Base-by-base conservation (phyloP, 441 rosid species). In the Euphorbia corollata region DNA sequence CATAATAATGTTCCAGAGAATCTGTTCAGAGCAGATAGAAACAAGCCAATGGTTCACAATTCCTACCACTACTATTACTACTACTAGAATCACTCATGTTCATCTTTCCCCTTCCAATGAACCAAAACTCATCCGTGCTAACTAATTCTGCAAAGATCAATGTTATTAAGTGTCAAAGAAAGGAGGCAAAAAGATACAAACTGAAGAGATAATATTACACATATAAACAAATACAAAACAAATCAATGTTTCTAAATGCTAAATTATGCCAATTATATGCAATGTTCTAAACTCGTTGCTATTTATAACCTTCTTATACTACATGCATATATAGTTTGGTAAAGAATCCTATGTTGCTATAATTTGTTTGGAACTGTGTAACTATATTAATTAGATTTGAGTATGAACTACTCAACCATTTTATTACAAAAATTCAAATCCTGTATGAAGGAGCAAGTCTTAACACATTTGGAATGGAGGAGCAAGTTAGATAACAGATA, bases 101-200 rank as follows among this genome's bases (percentile, higher is more conserved):
- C 23, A 34, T 54, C 41, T 67, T 67, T 68, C 64, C 57, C 70
- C 45, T 71, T 57, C 64, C 71, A 10, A 32, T 59, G 65, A 64
- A 65, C 53, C 74, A n/a, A 73, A 41, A 22, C 55, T 48, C 58
- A 48, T 63, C 24, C 16, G 23, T 22, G 22, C 50, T 65, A 18
- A 56, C 68, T 72, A 82, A 27, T 73, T 78, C 86, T 82, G 82
- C 82, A n/a, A 76, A 75, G 62, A 71, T 62, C 16, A 53, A 47
- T 5, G 9, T 13, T 57, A n/a, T 18, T 16, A 18, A 43, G 13
- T 36, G 41, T 67, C 36, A 45, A 58, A 16, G 8, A 38, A 38
- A 38, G 2, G 15, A 45, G 13, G 24, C 23, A 13, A 56, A 22
- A 38, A 23, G n/a, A 48, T 16, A 51, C 9, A 13, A 10, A 61